Base-by-base conservation (phyloP, 1,139 yeast species). In the Pichia cactophila region DNA sequence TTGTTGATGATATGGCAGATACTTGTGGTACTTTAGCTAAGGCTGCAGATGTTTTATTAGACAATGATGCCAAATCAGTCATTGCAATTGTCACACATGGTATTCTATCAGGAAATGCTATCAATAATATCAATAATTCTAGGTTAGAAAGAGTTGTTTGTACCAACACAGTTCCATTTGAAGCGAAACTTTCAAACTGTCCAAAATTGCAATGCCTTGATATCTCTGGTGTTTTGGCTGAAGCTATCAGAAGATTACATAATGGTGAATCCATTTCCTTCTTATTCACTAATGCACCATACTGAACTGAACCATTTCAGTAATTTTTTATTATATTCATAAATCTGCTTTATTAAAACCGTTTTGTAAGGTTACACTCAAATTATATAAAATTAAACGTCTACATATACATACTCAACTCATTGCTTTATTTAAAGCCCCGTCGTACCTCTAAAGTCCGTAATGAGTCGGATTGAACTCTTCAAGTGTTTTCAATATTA, bases 1-100 rank as follows among this genome's bases (percentile, higher is more conserved):
- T 92, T 58, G 95, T 92, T 42, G 98, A 92, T 69, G 98, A 92
- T 66, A 90, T 92, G 95, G 98, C 97, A 45, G 98, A 92, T 66
- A 92, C 98, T 26, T 92, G 97, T 71, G 97, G 97, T 52, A 92
- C 98, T 4, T 73, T 92, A 58, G 94, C 90, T 54, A 92, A 90
- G 70, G 97, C 98, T 41, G 96, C 97, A 26, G 96, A 90, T 59
- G 83, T 92, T 6, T 72, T 92, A 53, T 68, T 90, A 54, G 86
- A 81, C 44, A 85, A 89, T 62, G 83, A 82, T 26, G 97, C 97
- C 20, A 72, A 79, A 59, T 74, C 83, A 53, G 97, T 92, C 42
- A 84, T 92, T 61, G 97, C 97, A 42, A 86, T 92, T 56, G 96
- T 92, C 33, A 92, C 98, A 5, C 98, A 92, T 67, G 98, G 97